Evolutionary conservation across 139 green algal genomes (phyloP).

Genomic region (Gonium pectorale): DNA sequence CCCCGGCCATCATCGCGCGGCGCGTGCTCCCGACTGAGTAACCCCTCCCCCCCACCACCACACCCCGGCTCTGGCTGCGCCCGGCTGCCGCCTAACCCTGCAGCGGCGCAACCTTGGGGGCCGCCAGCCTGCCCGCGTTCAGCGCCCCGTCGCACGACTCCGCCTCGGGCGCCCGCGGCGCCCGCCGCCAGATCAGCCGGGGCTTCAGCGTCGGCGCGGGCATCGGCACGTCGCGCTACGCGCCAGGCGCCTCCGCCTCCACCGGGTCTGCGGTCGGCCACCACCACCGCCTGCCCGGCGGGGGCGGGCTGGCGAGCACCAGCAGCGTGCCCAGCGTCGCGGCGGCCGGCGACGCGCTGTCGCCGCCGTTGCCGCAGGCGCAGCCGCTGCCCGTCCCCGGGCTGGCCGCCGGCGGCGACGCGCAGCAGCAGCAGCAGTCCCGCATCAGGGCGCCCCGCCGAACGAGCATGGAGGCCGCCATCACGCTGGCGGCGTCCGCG

Average conservation of each 20-base stretch:
- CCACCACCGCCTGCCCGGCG: background rate
- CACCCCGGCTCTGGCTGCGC: no score
- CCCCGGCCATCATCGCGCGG: no score
- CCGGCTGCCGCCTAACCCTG: no score
- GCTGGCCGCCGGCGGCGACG: background rate
- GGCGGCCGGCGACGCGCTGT: background rate
- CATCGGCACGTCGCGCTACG: background rate
- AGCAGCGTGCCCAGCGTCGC: no score
- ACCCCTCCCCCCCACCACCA: no score
- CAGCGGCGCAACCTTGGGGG: no score
- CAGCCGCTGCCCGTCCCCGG: no score
- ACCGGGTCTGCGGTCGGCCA: background rate
- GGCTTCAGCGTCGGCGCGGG: background rate
- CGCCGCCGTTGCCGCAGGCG: background rate
- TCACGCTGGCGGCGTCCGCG: background rate
- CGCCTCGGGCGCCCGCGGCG: no score
- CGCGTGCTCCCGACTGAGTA: no score
- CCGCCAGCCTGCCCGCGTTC: no score
- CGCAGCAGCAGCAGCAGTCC: background rate
- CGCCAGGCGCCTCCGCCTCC: background rate
- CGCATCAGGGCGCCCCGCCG: background rate
- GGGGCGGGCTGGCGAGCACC: background rate
- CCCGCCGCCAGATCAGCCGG: background rate
- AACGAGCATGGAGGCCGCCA: constrained; percentile 10
- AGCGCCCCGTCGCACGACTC: no score